Base-by-base conservation (phyloP, 2,329 filamentous ascomycete species). In the Botryosphaeria dothidea region DNA sequence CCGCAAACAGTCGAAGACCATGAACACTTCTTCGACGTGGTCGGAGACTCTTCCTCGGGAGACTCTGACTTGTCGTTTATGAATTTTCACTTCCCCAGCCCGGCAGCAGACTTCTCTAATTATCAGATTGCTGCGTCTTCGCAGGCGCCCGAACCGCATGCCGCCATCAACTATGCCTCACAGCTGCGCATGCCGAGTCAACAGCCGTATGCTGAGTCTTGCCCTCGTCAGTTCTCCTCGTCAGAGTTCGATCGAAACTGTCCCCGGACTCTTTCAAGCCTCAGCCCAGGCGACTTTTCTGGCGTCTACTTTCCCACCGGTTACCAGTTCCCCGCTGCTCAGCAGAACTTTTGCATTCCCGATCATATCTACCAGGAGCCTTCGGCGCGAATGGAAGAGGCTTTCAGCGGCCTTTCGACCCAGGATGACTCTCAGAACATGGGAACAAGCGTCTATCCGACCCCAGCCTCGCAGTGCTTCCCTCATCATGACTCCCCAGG, bases 221-320 rank as follows among this genome's bases (percentile, higher is more conserved):
- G 69, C 69, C 66, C 66, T 31, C 56, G 73, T 38, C 46, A 34
- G 41, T 60, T 29, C n/a, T 19, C 13, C 11, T 21, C 56, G 27
- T 36, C 56, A 6, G 56, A 34, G 9, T 29, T 34, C n/a, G 56
- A 60, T 27, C 56, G 71, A 34, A 70, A 69, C 17, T 74, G 71
- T 64, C 62, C 61, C n/a, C 27, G 56, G 56, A 60, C 25, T 6
- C 7, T 62, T 64, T 41, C 69, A 48, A 19, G 23, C 34, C 3
- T 38, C 21, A 6, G 17, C 31, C 21, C 31, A 1, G 45, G 25
- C 3, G 29, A 60, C 17, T 23, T 62, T 9, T 31, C 43, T 7
- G 52, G 56, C 19, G 43, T 41, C 62, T 57, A 23, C 11, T 56
- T 46, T 27, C 61, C 48, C 25, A n/a, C 49, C 17, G 61, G 61